Base-by-base conservation (phyloP, 768 basidiomycete species). In the Glaciozyma martinii region DNA sequence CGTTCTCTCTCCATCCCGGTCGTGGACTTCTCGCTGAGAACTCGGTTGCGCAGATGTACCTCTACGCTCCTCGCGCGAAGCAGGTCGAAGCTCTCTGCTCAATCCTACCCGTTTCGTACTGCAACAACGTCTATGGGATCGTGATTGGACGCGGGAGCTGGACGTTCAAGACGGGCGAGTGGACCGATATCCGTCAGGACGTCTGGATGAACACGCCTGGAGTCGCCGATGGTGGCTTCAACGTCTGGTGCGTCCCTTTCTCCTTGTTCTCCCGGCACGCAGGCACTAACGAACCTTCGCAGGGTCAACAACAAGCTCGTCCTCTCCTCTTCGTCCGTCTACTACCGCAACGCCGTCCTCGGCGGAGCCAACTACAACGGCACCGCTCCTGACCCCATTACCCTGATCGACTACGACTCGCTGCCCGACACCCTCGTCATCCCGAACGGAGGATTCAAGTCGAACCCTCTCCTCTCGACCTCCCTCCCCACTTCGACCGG, bases 131-230 rank as follows among this genome's bases (percentile, higher is more conserved):
- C 18, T 71, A 72, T 58, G 74, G 72, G 46, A 66, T 66, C 62
- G 84, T 83, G 55, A 79, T 89, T 72, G 86, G 84, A 13, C 83
- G 87, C 62, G 87, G 87, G 9, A 67, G 84, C 2, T 89, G 84
- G 82, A 74, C 68, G 9, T 89, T 86, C 77, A 74, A 80, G 47
- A 77, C 82, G 6, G 87, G 87, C 50, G 74, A 74, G 63, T 87
- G 88, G 84, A 85, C 81, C 27, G 82, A 82, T n/a, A 80, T 90
- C 67, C 77, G 80, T 33, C 81, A 88, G 77, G 83, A 88, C 66
- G 81, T 90, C 59, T 80, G 80, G 75, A 82, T 90, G 71, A 92
- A 92, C 76, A 84, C 86, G 64, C 80, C 80, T 46, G 86, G 85
- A 19, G 70, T 82, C 74, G 79, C 81, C 19, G 86, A 92, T 72